These are phyloP conservation scores for Ophiostoma perfectum DNA, from an alignment of 2,329 filamentous ascomycete species.

Conservation along the genomic window DNA sequence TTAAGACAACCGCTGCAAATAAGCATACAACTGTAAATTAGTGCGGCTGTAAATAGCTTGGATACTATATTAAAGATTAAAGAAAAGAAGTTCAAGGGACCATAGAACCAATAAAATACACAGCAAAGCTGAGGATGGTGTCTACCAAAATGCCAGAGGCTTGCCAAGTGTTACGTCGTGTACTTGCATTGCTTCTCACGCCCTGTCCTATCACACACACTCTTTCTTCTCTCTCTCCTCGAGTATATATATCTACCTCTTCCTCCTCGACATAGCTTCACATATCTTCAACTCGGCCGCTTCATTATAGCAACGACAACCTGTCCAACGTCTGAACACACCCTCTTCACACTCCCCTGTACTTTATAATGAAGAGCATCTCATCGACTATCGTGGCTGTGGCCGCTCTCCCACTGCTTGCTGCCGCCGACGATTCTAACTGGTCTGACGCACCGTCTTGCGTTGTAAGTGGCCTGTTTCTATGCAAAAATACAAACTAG, in stretches of 20 bases:
- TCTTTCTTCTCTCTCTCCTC: background rate
- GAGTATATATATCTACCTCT: background rate
- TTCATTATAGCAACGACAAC: background rate
- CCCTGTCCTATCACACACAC: too few relatives aligned
- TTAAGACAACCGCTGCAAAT: background rate
- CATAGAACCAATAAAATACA: background rate
- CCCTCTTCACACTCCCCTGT: background rate
- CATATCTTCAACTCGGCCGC: too few relatives aligned
- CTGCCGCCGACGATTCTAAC: constrained; percentile 30
- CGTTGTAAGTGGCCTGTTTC: constrained; percentile 35
- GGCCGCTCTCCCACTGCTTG: constrained; percentile 27
- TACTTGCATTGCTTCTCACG: background rate
- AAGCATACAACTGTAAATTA: constrained; percentile 8
- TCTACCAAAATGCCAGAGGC: background rate
- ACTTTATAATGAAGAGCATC: background rate
- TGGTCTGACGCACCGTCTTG: constrained; percentile 39
- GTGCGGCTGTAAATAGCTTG: background rate
- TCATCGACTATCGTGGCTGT: constrained; percentile 28
- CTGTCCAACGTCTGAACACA: background rate
- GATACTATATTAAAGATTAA: background rate
- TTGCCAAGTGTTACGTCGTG: background rate
- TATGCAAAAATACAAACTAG: background rate
- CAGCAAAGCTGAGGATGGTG: too few relatives aligned
- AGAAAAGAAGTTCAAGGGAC: background rate
- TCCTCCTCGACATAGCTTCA: background rate